Conservation (phyloP, 495 filamentous ascomycete species). For the Hypoxylon trugodes region DNA sequence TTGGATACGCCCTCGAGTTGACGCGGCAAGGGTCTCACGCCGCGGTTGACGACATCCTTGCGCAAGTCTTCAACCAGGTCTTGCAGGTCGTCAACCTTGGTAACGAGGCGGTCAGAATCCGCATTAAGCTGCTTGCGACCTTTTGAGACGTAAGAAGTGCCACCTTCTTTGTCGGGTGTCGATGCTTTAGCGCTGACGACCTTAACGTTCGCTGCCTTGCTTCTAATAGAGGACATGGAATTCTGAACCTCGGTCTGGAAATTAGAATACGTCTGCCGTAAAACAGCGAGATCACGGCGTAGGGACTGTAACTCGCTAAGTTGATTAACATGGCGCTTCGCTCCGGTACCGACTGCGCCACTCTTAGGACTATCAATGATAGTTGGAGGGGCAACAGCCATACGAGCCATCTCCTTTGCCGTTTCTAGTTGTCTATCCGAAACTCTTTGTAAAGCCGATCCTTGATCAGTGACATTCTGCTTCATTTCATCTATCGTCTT, state of each 20-base stretch:
- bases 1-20: constrained; percentile 88
- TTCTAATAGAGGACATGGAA: constrained; percentile 83
- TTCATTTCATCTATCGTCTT: constrained; percentile 82
- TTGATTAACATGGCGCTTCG: constrained; percentile 59
- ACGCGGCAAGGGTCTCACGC: constrained; percentile 89
- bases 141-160: constrained; percentile 78
- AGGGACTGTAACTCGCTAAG: constrained; percentile 80
- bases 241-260: constrained; percentile 87
- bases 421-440: constrained; percentile 91
- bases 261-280: constrained; percentile 91
- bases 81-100: constrained; percentile 92
- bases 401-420: constrained; percentile 86
- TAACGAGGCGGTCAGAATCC: constrained; percentile 88
- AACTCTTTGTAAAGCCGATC: constrained; percentile 80
- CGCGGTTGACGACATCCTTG: constrained; percentile 93
- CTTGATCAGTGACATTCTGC: constrained; percentile 80
- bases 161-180: constrained; percentile 69
- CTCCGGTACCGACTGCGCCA: constrained; percentile 33
- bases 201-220: constrained; percentile 83
- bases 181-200: constrained; percentile 71
- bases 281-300: constrained; percentile 87
- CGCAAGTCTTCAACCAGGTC: constrained; percentile 96
- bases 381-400: constrained; percentile 72
- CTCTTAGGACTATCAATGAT: constrained; percentile 50
- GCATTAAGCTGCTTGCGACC: constrained; percentile 85